Evolutionary conservation across 2,329 filamentous ascomycete species (phyloP), one percentile per base, ranked within the genome.

Genomic region (Ophioceras dolichostomum): DNA sequence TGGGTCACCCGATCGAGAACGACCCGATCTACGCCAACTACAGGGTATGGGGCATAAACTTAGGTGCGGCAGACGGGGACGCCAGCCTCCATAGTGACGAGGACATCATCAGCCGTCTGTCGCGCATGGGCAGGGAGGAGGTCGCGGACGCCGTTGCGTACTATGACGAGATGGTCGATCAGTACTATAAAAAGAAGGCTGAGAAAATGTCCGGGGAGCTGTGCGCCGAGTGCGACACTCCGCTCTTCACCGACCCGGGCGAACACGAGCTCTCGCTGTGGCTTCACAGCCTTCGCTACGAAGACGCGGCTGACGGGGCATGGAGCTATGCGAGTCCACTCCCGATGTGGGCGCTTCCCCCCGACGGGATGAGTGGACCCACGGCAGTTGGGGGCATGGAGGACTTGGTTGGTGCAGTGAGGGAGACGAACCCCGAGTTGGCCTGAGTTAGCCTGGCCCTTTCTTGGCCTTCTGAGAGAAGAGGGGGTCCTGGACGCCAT

Each of bases 11-110:
- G 2, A 96, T 98, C 48, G 79, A 86, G 45, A 98, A 98, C 56
- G 91, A 98, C 53, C 91, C 91, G 7, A 96, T 98, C 49, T 98
- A 98, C 57, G 87, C 85, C 49, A 98, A 98, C 54, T 79, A 85
- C 53, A 78, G 79, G 40, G 91, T 98, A 10, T 98, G 94, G 68
- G 91, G 91, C 0, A 67, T 79, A 1, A 71, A 79, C 9, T 73
- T 98, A 0, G 91, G 85, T 13, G 73, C 60, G 38, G 65, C 71
- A 39, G 76, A 80, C 43, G 62, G 67, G 12, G 80, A 89, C 35
- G 76, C 73, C 3, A 68, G 68, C 16, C 71, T 72, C 19, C 80
- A 86, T 40, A 76, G 80, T 30, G 91, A 98, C 55, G 83, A 91
- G 42, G 86, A 94, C 53, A 82, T 98, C 47, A 88, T 98, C 55